A percentile compares a stretch with the other conserved stretches of the same genome.
phyloP scores from a whole-genome alignment of 2,329 filamentous ascomycete genomes.

The Exophiala alcalophila region DNA sequence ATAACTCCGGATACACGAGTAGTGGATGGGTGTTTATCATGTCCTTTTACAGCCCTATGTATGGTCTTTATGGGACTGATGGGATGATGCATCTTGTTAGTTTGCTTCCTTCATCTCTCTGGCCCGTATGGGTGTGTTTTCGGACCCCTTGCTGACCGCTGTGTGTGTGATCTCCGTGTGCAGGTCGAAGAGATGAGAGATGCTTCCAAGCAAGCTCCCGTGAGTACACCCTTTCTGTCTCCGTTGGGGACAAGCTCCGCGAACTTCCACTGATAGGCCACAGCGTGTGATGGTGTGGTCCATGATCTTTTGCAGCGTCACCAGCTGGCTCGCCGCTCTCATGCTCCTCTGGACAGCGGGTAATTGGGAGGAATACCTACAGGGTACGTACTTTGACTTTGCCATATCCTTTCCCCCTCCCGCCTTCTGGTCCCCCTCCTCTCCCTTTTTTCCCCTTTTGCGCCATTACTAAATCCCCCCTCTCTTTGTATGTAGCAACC shows the following conservation, averaged over 20 bases:
- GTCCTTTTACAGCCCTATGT: conserved; percentile 66
- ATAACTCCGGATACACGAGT: conserved; percentile 38
- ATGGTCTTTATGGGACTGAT: conserved; percentile 62
- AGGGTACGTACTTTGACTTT: conserved; percentile 13
- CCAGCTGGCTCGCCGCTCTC: conserved; percentile 22
- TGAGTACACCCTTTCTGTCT: conserved; percentile 31
- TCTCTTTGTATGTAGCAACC: conserved; percentile 47
- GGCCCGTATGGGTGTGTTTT: too few species aligned
- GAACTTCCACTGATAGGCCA: conserved; percentile 37
- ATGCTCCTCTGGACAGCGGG: conserved; percentile 25
- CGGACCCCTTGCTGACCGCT: too few species aligned
- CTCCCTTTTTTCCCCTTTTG: background rate
- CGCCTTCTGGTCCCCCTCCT: background rate
- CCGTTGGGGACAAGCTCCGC: too few species aligned
- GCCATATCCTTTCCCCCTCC: background rate
- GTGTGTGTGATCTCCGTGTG: too few species aligned
- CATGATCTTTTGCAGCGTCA: conserved; percentile 25
- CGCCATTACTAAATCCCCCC: background rate
- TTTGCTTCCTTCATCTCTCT: too few species aligned
- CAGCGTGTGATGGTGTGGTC: conserved; percentile 26
- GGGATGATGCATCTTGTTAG: conserved; percentile 62
- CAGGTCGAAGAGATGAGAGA: conserved; percentile 46
- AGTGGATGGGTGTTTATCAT: conserved; percentile 60
- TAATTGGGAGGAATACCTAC: conserved; percentile 23
- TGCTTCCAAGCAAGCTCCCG: conserved; percentile 43